These are phyloP conservation scores for Phanerodontia chrysosporium DNA, from an alignment of 768 basidiomycete genomes.

Conservation along the genomic window DNA sequence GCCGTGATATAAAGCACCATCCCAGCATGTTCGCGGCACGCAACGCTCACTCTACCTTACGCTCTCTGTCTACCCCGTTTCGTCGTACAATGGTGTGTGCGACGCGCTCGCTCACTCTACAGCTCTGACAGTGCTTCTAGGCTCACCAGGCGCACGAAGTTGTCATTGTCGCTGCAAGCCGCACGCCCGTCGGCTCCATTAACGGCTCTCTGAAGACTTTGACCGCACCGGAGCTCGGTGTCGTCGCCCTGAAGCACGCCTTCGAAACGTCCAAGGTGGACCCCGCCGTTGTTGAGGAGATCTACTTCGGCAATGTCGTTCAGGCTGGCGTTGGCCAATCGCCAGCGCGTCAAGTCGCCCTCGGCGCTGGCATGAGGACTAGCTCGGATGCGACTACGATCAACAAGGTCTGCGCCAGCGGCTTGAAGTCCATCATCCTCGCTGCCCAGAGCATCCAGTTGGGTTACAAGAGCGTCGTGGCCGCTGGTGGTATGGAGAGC, in stretches of 20 bases:
- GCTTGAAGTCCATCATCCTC: conserved; percentile 92
- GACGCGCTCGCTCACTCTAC: not conserved
- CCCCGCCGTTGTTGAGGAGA: conserved; percentile 84
- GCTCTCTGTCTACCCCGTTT: conserved; percentile 8
- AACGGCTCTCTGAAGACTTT: conserved; percentile 86
- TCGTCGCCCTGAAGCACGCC: conserved; percentile 86
- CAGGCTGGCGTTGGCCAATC: conserved; percentile 97
- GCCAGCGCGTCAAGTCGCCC: conserved; percentile 97
- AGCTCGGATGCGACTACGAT: conserved; percentile 96
- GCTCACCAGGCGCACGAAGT: conserved; percentile 55
- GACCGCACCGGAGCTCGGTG: conserved; percentile 89
- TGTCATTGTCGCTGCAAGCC: conserved; percentile 89
- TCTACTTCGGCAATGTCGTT: conserved; percentile 96
- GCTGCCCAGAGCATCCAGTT: conserved; percentile 87
- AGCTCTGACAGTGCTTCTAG: not conserved
- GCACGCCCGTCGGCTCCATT: conserved; percentile 92
- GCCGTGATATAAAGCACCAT: conserved; percentile 3
- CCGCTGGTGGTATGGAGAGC: conserved; percentile 97
- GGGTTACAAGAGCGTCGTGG: conserved; percentile 83
- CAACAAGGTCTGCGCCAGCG: conserved; percentile 99
- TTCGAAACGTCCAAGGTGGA: conserved; percentile 76
- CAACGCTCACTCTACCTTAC: conserved; percentile 1
- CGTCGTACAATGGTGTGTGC: conserved; percentile 13
- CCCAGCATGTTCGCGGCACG: conserved; percentile 8
- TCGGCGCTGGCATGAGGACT: conserved; percentile 77